phyloP scores from a whole-genome alignment of 1,139 yeast species.

The Yamadazyma friedrichii region DNA sequence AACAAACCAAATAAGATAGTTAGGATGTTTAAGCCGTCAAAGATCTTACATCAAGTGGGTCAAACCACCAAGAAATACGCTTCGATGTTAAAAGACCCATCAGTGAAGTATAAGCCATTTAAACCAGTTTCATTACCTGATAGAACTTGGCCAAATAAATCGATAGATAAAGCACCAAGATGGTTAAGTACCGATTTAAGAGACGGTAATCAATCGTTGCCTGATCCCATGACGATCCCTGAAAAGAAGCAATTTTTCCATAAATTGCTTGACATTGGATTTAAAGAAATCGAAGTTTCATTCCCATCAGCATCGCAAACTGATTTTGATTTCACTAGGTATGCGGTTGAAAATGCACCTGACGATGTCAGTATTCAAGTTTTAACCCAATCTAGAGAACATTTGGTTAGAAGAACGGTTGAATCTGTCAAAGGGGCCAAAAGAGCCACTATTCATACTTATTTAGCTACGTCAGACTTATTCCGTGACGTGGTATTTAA shows the following conservation, averaged over 20 bases:
- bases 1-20: slow-evolving; percentile 1
- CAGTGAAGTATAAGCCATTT: slow-evolving; percentile 70
- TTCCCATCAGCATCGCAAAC: slow-evolving; percentile 96
- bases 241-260: slow-evolving; percentile 89
- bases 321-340: slow-evolving; percentile 93
- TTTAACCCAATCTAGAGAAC: slow-evolving; percentile 88
- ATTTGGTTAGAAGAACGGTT: slow-evolving; percentile 82
- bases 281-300: slow-evolving; percentile 95
- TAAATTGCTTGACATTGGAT: slow-evolving; percentile 84
- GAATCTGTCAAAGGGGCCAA: slow-evolving; percentile 89
- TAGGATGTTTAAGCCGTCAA: slow-evolving; percentile 26
- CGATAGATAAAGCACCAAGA: slow-evolving; percentile 80
- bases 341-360: slow-evolving; percentile 90
- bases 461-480: slow-evolving; percentile 87
- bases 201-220: slow-evolving; percentile 96
- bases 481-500: slow-evolving; percentile 92
- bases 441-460: slow-evolving; percentile 84
- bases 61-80: slow-evolving; percentile 16
- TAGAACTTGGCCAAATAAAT: slow-evolving; percentile 84
- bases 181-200: slow-evolving; percentile 96
- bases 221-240: slow-evolving; percentile 92
- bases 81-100: slow-evolving; percentile 63
- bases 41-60: slow-evolving; percentile 22
- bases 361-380: slow-evolving; percentile 92
- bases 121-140: slow-evolving; percentile 66